These are phyloP conservation scores for Blastomyces gilchristii DNA, from an alignment of 2,329 filamentous ascomycete species.

Conservation along the genomic window DNA sequence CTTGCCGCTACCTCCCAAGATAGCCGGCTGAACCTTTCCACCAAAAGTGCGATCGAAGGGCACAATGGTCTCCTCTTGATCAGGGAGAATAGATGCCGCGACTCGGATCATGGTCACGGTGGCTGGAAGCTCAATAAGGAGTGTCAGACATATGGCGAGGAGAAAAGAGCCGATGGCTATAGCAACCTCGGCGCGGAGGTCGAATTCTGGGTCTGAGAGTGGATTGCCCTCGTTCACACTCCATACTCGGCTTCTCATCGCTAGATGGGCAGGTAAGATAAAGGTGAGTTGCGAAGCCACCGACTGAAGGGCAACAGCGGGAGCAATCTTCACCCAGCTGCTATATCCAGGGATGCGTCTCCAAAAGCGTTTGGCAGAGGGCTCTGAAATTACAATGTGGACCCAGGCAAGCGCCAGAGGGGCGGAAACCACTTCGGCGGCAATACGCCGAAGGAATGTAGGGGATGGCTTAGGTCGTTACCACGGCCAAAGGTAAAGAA, in stretches of 20 bases:
- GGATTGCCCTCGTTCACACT: slow-evolving; percentile 32
- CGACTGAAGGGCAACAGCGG: slow-evolving; percentile 54
- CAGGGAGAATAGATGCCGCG: slow-evolving; percentile 74
- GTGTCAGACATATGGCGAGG: slow-evolving; percentile 34
- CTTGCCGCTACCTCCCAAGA: slow-evolving; percentile 62
- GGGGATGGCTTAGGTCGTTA: slow-evolving; percentile 28
- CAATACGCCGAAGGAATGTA: slow-evolving; percentile 43
- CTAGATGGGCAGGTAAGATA: slow-evolving; percentile 37
- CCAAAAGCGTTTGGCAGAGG: slow-evolving; percentile 54
- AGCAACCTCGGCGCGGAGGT: slow-evolving; percentile 27
- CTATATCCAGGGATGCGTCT: slow-evolving; percentile 57
- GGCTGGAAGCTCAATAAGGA: slow-evolving; percentile 63
- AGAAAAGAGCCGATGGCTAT: slow-evolving; percentile 30
- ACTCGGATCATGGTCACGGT: slow-evolving; percentile 69
- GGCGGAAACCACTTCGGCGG: slow-evolving; percentile 52
- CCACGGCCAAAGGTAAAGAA: slow-evolving; percentile 34
- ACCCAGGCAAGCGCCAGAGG: slow-evolving; percentile 71
- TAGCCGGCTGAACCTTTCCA: slow-evolving; percentile 62
- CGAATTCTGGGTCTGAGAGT: slow-evolving; percentile 18
- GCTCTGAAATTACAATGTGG: slow-evolving; percentile 69
- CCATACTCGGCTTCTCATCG: slow-evolving; percentile 35
- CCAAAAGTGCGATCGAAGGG: slow-evolving; percentile 82
- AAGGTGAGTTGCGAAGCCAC: slow-evolving; percentile 44
- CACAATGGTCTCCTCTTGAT: slow-evolving; percentile 72
- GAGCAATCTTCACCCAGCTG: slow-evolving; percentile 59